A percentile compares a stretch with the other conserved stretches of the same genome.
These are phyloP conservation scores for Rhytidiadelphus loreus DNA, from an alignment of 225 moss, liverwort and hornwort species.

Conservation along the genomic window DNA sequence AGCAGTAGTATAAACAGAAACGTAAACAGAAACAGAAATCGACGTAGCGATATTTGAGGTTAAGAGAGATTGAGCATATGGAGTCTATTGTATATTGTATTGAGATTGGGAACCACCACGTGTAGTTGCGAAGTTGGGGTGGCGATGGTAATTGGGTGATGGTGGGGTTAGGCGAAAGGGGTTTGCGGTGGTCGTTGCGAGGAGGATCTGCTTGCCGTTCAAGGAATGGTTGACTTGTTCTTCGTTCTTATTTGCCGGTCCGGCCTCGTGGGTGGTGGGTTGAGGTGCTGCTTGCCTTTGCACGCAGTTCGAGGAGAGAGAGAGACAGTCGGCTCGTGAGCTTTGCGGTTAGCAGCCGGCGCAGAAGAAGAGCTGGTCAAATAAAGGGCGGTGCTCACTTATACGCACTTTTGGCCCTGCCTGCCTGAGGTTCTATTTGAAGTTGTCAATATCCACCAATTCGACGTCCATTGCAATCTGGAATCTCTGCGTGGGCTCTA, in stretches of 20 bases:
- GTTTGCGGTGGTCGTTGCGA: neutral
- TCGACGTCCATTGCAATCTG: neutral
- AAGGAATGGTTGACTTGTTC: slow-evolving; percentile 34
- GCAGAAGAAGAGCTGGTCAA: slow-evolving; percentile 24
- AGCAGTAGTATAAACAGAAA: neutral
- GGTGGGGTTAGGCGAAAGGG: neutral
- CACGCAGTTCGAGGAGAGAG: slow-evolving; percentile 14
- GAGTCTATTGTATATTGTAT: neutral
- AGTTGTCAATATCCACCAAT: slow-evolving; percentile 10
- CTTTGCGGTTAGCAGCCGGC: slow-evolving; percentile 7
- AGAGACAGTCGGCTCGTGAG: neutral
- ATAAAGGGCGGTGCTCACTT: slow-evolving; percentile 6
- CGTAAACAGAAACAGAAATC: neutral
- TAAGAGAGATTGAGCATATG: neutral
- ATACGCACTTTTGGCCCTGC: neutral
- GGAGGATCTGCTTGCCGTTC: neutral
- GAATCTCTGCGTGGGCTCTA: neutral
- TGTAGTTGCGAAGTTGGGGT: neutral
- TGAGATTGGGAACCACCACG: neutral
- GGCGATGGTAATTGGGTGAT: slow-evolving; percentile 7
- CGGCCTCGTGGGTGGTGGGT: neutral
- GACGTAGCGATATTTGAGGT: neutral
- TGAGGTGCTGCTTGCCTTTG: neutral
- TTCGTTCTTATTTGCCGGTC: neutral
- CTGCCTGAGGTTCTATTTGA: neutral